Evolutionary conservation across 2,329 filamentous ascomycete genomes (phyloP), one percentile per base, ranked within the genome.

Genomic region (Sporothrix euskadiensis): DNA sequence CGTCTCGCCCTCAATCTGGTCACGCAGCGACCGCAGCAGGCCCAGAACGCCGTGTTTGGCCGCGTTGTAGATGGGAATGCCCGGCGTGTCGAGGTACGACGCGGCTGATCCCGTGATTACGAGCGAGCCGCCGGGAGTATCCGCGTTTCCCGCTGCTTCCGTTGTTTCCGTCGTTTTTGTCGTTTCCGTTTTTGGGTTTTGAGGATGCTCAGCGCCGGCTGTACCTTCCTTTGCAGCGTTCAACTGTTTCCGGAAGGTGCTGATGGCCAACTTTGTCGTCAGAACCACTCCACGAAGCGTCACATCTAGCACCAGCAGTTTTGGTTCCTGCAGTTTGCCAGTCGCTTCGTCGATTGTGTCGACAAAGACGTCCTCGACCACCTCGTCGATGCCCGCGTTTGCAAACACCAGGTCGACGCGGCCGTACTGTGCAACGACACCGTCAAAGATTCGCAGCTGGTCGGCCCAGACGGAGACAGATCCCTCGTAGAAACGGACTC

Each of bases 1-100:
- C 2, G 57, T 61, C 71, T 80, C 79, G 6, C 78, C 76, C 6
- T 77, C 76, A n/a, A 80, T 69, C 78, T 79, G 79, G 71, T 80
- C 79, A 65, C 79, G 75, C 66, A 69, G 81, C 22, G 70, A 72
- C 26, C 70, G 70, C 26, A 72, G n/a, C 14, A 72, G 44, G 1
- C 70, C 70, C 57, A 72, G n/a, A 2, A 72, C 52, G 47, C 70
- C 70, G 70, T 72, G 70, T 30, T 72, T 72, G 70, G 70, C 70
- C 3, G 70, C 26, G 41, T 72, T 72, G 59, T 72, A 72, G 59
- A 72, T 52, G 61, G 71, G 59, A 12, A 72, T 66, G 32, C 71
- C 71, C 9, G 47, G 19, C 3, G 61, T 68, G 61, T 72, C 61
- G 4, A 72, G 59, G 32, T 72, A 72, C 19, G 71, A 72, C 4